phyloP scores from a whole-genome alignment of 2,329 filamentous ascomycete genomes.

The Penicillium frequentans region DNA sequence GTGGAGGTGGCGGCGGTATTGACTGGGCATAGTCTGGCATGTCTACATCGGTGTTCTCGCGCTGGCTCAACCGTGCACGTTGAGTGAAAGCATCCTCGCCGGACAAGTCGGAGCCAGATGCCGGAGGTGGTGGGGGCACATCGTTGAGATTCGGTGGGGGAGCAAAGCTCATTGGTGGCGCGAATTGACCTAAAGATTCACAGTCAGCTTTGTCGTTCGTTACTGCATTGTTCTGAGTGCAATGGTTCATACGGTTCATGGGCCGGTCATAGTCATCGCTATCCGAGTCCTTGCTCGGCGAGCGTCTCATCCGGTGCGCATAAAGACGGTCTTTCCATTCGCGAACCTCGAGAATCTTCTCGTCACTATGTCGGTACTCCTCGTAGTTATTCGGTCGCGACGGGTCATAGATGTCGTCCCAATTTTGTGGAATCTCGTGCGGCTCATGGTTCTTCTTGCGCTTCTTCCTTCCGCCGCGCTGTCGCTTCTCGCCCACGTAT shows the following conservation, averaged over 20 bases:
- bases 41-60: constrained; percentile 20
- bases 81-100: constrained; percentile 70
- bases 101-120: constrained; percentile 55
- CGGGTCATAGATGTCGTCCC: constrained; percentile 90
- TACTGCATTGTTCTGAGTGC: neutral
- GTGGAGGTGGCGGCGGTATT: constrained; percentile 36
- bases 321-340: constrained; percentile 87
- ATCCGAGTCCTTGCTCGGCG: constrained; percentile 46
- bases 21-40: constrained; percentile 14
- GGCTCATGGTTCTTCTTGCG: constrained; percentile 71
- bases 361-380: constrained; percentile 80
- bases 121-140: constrained; percentile 31
- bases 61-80: constrained; percentile 59
- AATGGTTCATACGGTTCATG: constrained; percentile 46
- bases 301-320: constrained; percentile 60
- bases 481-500: constrained; percentile 63
- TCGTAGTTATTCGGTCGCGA: constrained; percentile 78
- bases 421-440: constrained; percentile 63
- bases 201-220: neutral
- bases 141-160: constrained; percentile 50
- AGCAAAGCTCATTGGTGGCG: constrained; percentile 54
- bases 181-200: constrained; percentile 46
- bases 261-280: constrained; percentile 52
- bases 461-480: constrained; percentile 76
- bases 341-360: constrained; percentile 73